phyloP scores from a whole-genome alignment of 352 stramenopile genomes.

The Thalassiosira livingstoniorum region DNA sequence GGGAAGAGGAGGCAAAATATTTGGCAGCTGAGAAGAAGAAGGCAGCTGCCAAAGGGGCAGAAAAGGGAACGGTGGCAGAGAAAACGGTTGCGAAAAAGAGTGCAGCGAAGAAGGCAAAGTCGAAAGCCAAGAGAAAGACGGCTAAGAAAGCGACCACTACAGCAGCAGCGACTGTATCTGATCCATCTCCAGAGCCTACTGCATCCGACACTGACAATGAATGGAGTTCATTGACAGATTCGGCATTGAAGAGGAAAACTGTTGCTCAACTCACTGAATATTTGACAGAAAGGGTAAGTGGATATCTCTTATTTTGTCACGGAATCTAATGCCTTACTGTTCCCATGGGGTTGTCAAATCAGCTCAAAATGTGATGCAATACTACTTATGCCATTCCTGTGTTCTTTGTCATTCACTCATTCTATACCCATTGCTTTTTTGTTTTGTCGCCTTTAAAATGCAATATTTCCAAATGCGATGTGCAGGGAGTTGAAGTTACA shows the following conservation, averaged over 20 bases:
- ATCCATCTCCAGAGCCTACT: too few species aligned
- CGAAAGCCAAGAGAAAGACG: conserved; percentile 26
- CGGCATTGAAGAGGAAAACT: conserved; percentile 56
- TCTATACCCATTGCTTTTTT: background rate
- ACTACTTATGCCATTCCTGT: too few species aligned
- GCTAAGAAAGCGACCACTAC: conserved; percentile 16
- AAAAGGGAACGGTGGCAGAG: conserved; percentile 21
- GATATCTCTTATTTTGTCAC: background rate
- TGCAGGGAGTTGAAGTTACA: conserved; percentile 39
- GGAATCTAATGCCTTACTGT: background rate
- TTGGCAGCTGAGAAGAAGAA: conserved; percentile 17
- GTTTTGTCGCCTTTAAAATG: background rate
- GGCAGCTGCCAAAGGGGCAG: conserved; percentile 15
- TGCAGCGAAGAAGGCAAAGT: conserved; percentile 10
- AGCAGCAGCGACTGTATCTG: background rate
- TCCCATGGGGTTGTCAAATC: background rate
- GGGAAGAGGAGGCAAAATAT: conserved; percentile 38
- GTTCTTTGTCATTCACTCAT: too few species aligned
- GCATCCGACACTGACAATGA: too few species aligned
- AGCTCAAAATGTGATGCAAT: too few species aligned
- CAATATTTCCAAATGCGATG: background rate
- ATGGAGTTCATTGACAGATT: conserved; percentile 46
- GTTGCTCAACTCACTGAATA: conserved; percentile 54
- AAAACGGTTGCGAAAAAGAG: background rate
- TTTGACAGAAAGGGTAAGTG: conserved; percentile 43